A percentile compares a stretch with the other conserved stretches of the same genome.
phyloP scores from a whole-genome alignment of 2,329 filamentous ascomycete genomes.

The Cytospora mali region DNA sequence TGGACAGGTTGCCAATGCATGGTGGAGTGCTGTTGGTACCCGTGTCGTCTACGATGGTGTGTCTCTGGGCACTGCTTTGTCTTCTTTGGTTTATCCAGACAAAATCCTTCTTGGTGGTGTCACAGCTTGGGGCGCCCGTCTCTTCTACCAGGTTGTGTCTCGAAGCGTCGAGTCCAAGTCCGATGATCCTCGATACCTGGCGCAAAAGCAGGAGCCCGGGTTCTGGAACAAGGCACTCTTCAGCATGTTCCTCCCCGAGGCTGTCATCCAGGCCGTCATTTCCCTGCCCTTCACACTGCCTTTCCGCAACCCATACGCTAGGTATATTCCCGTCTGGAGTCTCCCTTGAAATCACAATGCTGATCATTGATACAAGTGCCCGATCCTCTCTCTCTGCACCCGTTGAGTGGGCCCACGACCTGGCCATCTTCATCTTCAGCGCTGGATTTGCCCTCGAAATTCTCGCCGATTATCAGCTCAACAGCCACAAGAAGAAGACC shows the following conservation, averaged over 20 bases:
- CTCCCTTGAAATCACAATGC: conserved; percentile 10
- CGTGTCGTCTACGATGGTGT: conserved; percentile 49
- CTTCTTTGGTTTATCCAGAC: conserved; percentile 54
- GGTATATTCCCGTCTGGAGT: conserved; percentile 38
- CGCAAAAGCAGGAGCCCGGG: conserved; percentile 48
- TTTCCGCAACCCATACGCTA: conserved; percentile 47
- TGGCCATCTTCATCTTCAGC: conserved; percentile 58
- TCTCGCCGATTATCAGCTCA: conserved; percentile 59
- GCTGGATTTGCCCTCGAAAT: conserved; percentile 59
- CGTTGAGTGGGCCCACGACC: conserved; percentile 34
- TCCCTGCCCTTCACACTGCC: conserved; percentile 59
- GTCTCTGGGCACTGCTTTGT: conserved; percentile 49
- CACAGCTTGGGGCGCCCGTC: conserved; percentile 58
- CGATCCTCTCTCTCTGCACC: conserved; percentile 23
- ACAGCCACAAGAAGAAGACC: conserved; percentile 49
- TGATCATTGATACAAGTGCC: conserved; percentile 20
- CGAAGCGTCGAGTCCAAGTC: conserved; percentile 52
- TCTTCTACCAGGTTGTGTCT: conserved; percentile 56
- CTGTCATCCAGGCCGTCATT: conserved; percentile 58
- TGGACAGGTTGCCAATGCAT: conserved; percentile 58
- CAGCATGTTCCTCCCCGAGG: conserved; percentile 59
- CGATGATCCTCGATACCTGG: conserved; percentile 59
- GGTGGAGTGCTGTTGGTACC: conserved; percentile 62
- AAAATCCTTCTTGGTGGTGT: conserved; percentile 58
- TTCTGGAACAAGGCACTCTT: conserved; percentile 62